phyloP scores from a whole-genome alignment of 805 yeast species.

The Lachancea sp. region DNA sequence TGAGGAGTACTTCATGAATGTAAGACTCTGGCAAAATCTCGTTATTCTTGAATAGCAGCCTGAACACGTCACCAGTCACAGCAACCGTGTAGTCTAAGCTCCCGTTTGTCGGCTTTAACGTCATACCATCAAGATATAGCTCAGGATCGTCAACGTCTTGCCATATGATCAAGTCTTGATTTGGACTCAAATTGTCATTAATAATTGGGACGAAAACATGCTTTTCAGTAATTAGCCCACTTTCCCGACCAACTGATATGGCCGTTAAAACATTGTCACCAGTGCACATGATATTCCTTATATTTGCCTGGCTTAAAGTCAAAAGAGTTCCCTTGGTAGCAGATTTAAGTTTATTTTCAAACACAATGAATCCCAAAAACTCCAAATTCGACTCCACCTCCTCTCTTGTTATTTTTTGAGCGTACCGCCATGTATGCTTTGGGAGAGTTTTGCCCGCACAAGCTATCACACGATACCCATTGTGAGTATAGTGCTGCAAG shows the following conservation, averaged over 20 bases:
- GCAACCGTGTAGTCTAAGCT: conserved; percentile 60
- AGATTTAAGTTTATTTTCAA: conserved; percentile 82
- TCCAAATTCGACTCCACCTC: conserved; percentile 61
- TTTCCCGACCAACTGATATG: conserved; percentile 83
- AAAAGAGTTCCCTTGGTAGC: conserved; percentile 56
- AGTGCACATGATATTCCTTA: conserved; percentile 92
- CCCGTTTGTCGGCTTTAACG: conserved; percentile 44
- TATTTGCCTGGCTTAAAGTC: conserved; percentile 56
- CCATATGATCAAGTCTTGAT: conserved; percentile 44
- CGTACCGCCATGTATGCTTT: conserved; percentile 42
- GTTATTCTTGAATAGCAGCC: conserved; percentile 53
- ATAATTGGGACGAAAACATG: conserved; percentile 59
- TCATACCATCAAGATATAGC: conserved; percentile 52
- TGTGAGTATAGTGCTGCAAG: conserved; percentile 80
- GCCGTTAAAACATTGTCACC: conserved; percentile 97
- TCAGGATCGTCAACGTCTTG: conserved; percentile 58
- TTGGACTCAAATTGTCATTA: conserved; percentile 30
- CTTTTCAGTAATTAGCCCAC: conserved; percentile 51
- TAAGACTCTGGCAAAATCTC: conserved; percentile 31
- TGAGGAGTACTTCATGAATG: conserved; percentile 57
- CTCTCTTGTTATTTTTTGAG: conserved; percentile 50
- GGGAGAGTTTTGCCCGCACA: conserved; percentile 63
- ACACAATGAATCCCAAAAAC: conserved; percentile 83
- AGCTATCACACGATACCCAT: conserved; percentile 93
- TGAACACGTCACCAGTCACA: conserved; percentile 87